Percentiles rank a stretch among this genome's conserved stretches.
Conservation (phyloP, 2,329 filamentous ascomycete genomes). For the Ilyonectria robusta region DNA sequence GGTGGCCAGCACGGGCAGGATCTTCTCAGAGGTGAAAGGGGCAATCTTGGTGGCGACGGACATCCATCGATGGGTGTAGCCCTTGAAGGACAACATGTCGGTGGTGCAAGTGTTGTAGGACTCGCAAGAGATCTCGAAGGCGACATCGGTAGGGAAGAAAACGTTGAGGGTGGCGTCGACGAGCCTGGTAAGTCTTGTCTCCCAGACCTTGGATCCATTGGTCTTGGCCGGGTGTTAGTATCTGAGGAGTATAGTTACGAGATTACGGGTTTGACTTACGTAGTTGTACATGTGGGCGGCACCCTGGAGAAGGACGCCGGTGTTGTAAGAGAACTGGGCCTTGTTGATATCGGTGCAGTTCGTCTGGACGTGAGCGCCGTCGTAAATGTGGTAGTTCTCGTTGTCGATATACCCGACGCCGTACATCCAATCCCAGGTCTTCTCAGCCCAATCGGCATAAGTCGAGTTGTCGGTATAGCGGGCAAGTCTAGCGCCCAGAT, state of each 20-base stretch:
- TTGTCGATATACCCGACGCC: slow-evolving; percentile 71
- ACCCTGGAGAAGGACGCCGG: slow-evolving; percentile 70
- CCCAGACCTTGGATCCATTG: slow-evolving; percentile 66
- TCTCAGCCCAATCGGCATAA: slow-evolving; percentile 75
- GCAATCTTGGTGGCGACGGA: slow-evolving; percentile 67
- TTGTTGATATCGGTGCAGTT: slow-evolving; percentile 70
- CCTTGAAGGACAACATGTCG: slow-evolving; percentile 76
- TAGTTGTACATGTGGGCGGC: slow-evolving; percentile 76
- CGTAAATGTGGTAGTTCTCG: slow-evolving; percentile 71
- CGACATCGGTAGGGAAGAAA: slow-evolving; percentile 70
- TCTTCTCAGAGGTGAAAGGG: slow-evolving; percentile 64
- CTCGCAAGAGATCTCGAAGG: slow-evolving; percentile 75
- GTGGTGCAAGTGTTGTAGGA: slow-evolving; percentile 67
- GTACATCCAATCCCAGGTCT: slow-evolving; percentile 74
- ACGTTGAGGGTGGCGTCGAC: slow-evolving; percentile 54
- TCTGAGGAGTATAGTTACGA: background rate
- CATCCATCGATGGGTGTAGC: slow-evolving; percentile 71
- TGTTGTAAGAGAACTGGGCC: slow-evolving; percentile 73
- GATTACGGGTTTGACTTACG: slow-evolving; percentile 49
- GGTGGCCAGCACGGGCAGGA: slow-evolving; percentile 65
- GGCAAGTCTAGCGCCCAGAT: slow-evolving; percentile 77
- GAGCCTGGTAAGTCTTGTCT: slow-evolving; percentile 60
- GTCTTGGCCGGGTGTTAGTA: slow-evolving; percentile 54
- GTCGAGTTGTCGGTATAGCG: slow-evolving; percentile 77
- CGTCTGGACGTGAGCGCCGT: slow-evolving; percentile 66